Evolutionary conservation across 352 stramenopile species (phyloP), one percentile per base, ranked within the genome.

Genomic region (Phytophthora macrochlamydospora): DNA sequence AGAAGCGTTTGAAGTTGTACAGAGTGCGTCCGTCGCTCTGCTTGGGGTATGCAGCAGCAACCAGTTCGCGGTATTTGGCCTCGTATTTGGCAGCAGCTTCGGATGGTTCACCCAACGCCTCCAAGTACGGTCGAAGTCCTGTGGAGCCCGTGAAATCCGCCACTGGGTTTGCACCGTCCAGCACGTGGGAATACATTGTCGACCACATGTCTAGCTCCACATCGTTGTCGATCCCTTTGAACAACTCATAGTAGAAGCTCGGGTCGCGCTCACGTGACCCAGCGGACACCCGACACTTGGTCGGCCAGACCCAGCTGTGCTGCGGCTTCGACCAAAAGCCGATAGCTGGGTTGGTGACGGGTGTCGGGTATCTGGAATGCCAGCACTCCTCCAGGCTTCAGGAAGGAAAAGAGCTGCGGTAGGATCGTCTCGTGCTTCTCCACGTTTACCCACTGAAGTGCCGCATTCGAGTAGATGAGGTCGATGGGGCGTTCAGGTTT

Each of bases 351-450:
- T 46, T 89, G 75, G 31, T 50, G 8, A 11, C 83, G 80, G 11
- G 78, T 83, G 67, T 93, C 84, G 3, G 84, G 84, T 62, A 91
- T 91, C 56, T 91, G 84, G 65, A 90, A 87, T 14, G 80, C 80
- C 2, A 93, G 60, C 62, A 78, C 72, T 4, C 84, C 84, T n/a
- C 79, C 84, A 45, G 81, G 84, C 58, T 90, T 90, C 8, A 92
- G 46, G 49, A 81, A 75, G n/a, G 74, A 72, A 32, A 88, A 69
- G 24, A 92, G 68, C 4, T 62, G 63, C 1, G 78, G 73, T 7
- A 92, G 51, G 24, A 91, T 69, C 24, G 44, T 49, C 35, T 64
- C 56, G 56, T 92, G 81, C 9, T 67, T 60, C n/a, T 90, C 81
- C 3, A 68, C 35, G 40, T 51, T 65, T 13, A 85, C 78, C 85